A percentile compares a stretch with the other conserved stretches of the same genome.
phyloP scores from a whole-genome alignment of 73 alveolate genomes.

The Uronychia setigera region DNA sequence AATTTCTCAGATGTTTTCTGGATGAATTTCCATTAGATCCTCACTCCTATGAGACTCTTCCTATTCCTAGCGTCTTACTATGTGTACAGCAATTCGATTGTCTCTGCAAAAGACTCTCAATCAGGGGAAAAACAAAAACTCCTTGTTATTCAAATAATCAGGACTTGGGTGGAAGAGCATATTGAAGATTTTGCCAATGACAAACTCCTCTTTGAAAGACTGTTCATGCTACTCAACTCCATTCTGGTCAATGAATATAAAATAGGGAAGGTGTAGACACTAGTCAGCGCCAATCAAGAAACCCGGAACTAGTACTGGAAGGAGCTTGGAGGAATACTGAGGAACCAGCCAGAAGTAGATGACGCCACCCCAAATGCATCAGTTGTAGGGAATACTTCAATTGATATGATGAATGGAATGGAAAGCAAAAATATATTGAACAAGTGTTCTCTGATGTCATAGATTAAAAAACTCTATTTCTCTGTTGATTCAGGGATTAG shows the following conservation, averaged over 20 bases:
- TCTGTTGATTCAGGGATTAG: not conserved
- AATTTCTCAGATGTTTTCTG: not conserved
- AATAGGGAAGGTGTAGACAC: not conserved
- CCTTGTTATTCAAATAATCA: not conserved
- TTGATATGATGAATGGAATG: not conserved
- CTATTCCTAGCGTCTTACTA: not conserved
- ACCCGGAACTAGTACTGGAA: not conserved
- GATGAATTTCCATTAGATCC: not conserved
- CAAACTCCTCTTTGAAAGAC: not conserved
- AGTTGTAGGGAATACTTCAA: not conserved
- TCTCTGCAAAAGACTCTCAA: not conserved
- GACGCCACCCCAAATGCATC: too few relatives aligned
- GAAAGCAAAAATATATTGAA: not conserved
- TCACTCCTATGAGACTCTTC: not conserved
- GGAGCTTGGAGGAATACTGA: not conserved
- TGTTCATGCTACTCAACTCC: not conserved
- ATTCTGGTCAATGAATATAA: not conserved
- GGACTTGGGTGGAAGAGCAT: not conserved
- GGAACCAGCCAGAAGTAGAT: not conserved
- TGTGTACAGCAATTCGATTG: not conserved
- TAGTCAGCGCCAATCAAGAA: not conserved
- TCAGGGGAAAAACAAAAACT: not conserved
- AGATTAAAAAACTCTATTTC: not conserved
- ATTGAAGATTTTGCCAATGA: not conserved
- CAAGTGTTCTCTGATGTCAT: not conserved